Percentiles rank a stretch among this genome's conserved stretches.
phyloP scores from a whole-genome alignment of 1,139 yeast species.

The Saccharomyces hybrid region DNA sequence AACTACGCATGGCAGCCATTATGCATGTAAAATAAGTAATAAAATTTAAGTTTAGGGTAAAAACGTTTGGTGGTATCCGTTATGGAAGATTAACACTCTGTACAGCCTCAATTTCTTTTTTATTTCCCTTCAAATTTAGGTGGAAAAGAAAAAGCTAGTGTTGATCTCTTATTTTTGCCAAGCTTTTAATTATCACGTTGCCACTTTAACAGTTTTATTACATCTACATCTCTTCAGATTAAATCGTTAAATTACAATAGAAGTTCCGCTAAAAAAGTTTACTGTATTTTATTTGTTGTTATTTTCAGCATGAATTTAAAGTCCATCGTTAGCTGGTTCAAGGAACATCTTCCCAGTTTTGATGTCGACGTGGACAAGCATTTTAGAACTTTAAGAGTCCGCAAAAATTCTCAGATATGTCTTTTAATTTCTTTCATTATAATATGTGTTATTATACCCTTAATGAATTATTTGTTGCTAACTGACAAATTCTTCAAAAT shows the following conservation, averaged over 20 bases:
- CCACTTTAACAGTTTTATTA: background rate
- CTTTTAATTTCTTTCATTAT: constrained; percentile 10
- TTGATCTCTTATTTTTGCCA: background rate
- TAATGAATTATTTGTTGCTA: constrained; percentile 18
- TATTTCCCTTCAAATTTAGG: background rate
- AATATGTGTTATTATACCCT: constrained; percentile 22
- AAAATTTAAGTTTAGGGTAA: background rate
- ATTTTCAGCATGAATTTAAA: background rate
- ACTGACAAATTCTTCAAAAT: constrained; percentile 19
- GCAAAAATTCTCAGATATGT: constrained; percentile 6
- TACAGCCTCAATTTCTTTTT: background rate
- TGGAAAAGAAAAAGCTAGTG: background rate
- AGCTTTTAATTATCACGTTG: background rate
- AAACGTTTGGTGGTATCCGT: background rate
- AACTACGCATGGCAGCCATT: background rate
- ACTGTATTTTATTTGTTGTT: background rate
- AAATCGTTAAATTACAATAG: background rate
- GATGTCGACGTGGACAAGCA: constrained; percentile 6
- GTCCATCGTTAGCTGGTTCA: background rate
- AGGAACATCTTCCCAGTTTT: constrained; percentile 8
- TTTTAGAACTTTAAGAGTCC: constrained; percentile 5
- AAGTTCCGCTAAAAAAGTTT: background rate
- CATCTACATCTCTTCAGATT: background rate
- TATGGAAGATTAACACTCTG: background rate
- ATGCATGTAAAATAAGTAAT: background rate